Percentiles rank a stretch among this genome's conserved stretches.
Conservation (phyloP, 371 early-diverging fungal genomes). For the Mucor saturninus region DNA sequence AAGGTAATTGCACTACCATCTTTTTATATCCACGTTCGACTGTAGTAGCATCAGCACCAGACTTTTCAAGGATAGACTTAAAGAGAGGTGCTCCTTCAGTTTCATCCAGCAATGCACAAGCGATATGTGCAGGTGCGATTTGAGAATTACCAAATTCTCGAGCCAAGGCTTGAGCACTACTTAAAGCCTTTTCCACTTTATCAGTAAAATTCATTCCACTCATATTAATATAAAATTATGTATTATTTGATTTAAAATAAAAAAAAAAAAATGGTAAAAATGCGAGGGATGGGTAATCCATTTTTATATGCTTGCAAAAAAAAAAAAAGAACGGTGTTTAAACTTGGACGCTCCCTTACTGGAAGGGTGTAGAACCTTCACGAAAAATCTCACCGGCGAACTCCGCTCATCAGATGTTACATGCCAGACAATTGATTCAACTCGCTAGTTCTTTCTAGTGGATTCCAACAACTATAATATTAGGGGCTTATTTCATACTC, state of each 20-base stretch:
- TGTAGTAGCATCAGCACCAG: constrained; percentile 77
- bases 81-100: constrained; percentile 64
- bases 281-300: background rate
- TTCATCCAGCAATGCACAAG: constrained; percentile 81
- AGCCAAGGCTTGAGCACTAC: constrained; percentile 74
- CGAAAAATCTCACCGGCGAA: constrained; percentile 2
- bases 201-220: constrained; percentile 87
- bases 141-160: constrained; percentile 80
- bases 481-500: too few relatives aligned
- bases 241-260: constrained; percentile 1
- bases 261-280: constrained; percentile 6
- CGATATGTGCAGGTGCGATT: constrained; percentile 83
- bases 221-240: constrained; percentile 34
- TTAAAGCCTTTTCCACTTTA: constrained; percentile 74
- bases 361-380: constrained; percentile 17
- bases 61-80: constrained; percentile 76
- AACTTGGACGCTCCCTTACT: background rate
- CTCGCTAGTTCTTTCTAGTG: background rate
- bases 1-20: constrained; percentile 76
- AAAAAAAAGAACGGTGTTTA: constrained; percentile 5
- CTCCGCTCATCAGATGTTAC: constrained; percentile 2
- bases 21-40: constrained; percentile 84
- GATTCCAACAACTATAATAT: too few relatives aligned
- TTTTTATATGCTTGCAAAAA: constrained; percentile 13
- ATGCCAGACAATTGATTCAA: constrained; percentile 4